Percentiles rank a stretch among this genome's conserved stretches.
Conservation (phyloP, 2,329 filamentous ascomycete species). For the Fusarium dlaminii region DNA sequence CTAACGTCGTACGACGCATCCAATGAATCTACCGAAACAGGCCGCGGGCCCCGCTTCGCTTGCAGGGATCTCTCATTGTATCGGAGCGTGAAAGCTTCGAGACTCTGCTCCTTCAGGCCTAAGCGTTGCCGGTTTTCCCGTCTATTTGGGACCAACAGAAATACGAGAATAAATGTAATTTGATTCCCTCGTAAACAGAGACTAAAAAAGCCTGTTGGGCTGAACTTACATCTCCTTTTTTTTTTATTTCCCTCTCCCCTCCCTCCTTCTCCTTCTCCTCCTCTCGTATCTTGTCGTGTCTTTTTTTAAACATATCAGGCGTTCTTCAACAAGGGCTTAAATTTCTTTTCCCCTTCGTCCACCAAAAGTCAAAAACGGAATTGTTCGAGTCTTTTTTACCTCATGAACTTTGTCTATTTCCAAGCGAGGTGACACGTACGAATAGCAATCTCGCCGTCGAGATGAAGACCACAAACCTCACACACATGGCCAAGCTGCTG, state of each 20-base stretch:
- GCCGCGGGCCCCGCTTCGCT: not conserved
- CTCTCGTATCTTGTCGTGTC: not conserved
- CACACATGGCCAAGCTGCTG: not conserved
- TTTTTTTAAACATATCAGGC: not conserved
- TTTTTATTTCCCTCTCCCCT: not conserved
- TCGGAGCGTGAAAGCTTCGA: not conserved
- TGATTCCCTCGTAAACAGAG: not conserved
- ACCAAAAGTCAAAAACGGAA: not conserved
- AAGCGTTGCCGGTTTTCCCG: conserved; percentile 1
- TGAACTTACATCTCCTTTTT: not conserved
- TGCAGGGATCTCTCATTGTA: not conserved
- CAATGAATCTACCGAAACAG: not conserved
- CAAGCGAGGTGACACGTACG: not conserved
- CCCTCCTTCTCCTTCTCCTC: not conserved
- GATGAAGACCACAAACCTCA: not conserved
- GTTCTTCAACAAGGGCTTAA: not conserved
- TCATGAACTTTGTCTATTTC: not conserved
- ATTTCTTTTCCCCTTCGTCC: no score
- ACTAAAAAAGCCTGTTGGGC: not conserved
- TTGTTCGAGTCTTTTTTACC: not conserved
- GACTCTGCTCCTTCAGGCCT: not conserved
- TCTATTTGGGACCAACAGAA: not conserved
- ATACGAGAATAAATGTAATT: not conserved
- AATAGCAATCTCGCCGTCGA: not conserved
- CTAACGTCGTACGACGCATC: not conserved